Evolutionary conservation across 805 yeast genomes (phyloP).

Genomic region (Barnettozyma wickerhamii): DNA sequence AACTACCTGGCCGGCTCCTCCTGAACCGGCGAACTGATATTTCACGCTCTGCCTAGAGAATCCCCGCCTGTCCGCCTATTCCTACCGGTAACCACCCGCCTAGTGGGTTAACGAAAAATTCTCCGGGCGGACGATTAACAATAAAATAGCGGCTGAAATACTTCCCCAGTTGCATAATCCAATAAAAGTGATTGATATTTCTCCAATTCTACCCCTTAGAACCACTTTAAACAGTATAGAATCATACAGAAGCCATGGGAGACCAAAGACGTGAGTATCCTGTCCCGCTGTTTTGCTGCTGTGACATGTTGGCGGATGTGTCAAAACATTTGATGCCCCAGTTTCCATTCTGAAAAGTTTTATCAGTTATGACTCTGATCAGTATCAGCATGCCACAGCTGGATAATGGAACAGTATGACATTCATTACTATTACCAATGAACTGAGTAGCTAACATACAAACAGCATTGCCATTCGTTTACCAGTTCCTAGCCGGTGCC

Average conservation of each 20-base stretch:
- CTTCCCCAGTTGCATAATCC: too few species aligned
- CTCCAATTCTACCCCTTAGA: too few species aligned
- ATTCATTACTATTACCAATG: neutral
- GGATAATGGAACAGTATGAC: neutral
- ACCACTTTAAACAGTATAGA: too few species aligned
- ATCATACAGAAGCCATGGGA: conserved; percentile 3
- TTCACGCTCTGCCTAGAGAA: too few species aligned
- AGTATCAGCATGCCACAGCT: too few species aligned
- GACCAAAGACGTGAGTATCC: conserved; percentile 17
- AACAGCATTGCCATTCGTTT: conserved; percentile 75
- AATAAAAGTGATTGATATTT: too few species aligned
- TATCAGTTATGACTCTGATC: conserved; percentile 6
- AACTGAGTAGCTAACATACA: conserved; percentile 4
- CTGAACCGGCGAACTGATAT: neutral
- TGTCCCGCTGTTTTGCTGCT: too few species aligned
- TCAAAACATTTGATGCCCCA: neutral
- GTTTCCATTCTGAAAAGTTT: conserved; percentile 1
- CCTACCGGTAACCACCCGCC: neutral
- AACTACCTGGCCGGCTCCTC: too few species aligned
- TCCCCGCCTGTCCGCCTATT: neutral
- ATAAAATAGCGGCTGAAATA: too few species aligned
- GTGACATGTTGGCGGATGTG: too few species aligned
- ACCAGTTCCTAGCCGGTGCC: conserved; percentile 91
- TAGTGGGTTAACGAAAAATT: neutral
- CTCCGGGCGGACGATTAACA: too few species aligned